Base-by-base conservation (phyloP, 331 rosid genomes). In the Malus hybrid region DNA sequence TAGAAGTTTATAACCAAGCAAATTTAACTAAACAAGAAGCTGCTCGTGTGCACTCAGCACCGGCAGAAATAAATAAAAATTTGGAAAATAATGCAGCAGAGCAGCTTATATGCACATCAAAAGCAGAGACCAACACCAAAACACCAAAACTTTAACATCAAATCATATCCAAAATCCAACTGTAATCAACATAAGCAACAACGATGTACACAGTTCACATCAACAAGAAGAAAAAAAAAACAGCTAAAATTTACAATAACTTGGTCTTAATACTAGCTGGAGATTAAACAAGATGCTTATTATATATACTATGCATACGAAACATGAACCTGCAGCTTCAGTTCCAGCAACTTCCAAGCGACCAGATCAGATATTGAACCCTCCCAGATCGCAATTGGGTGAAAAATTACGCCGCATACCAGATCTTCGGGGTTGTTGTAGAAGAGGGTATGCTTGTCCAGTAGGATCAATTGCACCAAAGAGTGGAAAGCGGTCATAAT, bases 401-500 rank as follows among this genome's bases (percentile, higher is more conserved):
- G 82, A 29, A 60, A 80, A 77, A 50, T 16, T 33, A 58, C 74
- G 44, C 80, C 90, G 46, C 52, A 4, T 19, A 29, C 20, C 6
- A 63, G 39, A 11, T 26, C 9, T 12, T 10, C 66, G 10, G 66
- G 66, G 66, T 61, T 24, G 68, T 28, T 30, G 68, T 63, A 15
- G 11, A 66, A 36, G 46, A 24, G 22, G 71, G 75, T 80, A 10
- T n/a, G 53, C 63, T 53, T 33, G 69, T 71, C 84, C 57, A 5
- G 64, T 61, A 19, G 69, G 78, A 74, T 66, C 16, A 55, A 74
- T 78, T 9, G 30, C 33, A 7, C 57, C 68, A 65, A 75, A 58
- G 20, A 76, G 76, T 8, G 90, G 87, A n/a, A 70, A 46, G 53
- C 69, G 68, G 63, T 84, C 93, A 78, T 73, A 70, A 22, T 82